Percentiles rank a stretch among this genome's conserved stretches.
These are phyloP conservation scores for Breviolum minutum DNA, from an alignment of 73 alveolate genomes.

Conservation along the genomic window DNA sequence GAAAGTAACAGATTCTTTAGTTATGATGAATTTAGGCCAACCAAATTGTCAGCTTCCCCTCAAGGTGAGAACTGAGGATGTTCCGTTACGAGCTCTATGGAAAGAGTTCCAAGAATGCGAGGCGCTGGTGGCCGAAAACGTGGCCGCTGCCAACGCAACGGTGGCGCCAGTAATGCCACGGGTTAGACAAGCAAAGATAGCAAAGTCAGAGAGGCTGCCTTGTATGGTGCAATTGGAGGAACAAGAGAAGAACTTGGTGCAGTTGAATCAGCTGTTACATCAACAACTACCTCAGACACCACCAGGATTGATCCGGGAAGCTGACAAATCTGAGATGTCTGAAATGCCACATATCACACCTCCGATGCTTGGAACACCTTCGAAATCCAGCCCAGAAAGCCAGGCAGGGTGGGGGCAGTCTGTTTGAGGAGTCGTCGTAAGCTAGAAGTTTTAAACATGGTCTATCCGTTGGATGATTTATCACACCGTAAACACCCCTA, in stretches of 20 bases:
- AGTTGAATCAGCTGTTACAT: background rate
- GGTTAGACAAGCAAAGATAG: background rate
- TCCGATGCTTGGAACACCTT: slow-evolving; percentile 34
- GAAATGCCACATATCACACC: slow-evolving; percentile 9
- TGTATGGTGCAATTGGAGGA: slow-evolving; percentile 19
- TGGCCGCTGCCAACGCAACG: background rate
- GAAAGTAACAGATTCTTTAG: background rate
- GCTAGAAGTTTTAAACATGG: background rate
- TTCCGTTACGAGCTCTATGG: slow-evolving; percentile 46
- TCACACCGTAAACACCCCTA: background rate
- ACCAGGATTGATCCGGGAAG: too few relatives aligned
- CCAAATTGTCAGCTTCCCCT: too few relatives aligned
- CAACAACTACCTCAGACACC: background rate
- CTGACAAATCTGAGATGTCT: background rate
- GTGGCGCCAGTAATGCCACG: background rate
- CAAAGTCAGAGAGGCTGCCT: background rate
- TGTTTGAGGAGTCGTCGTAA: background rate
- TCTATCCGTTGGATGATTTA: background rate
- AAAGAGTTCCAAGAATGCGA: slow-evolving; percentile 5
- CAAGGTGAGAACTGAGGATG: slow-evolving; percentile 5
- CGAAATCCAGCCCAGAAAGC: background rate
- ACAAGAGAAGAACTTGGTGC: slow-evolving; percentile 29
- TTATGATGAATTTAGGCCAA: background rate
- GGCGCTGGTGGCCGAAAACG: background rate
- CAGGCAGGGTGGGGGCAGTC: slow-evolving; percentile 5